Evolutionary conservation across 2,329 filamentous ascomycete species (phyloP), one percentile per base, ranked within the genome.

Genomic region (Chalaropsis ovoidea): DNA sequence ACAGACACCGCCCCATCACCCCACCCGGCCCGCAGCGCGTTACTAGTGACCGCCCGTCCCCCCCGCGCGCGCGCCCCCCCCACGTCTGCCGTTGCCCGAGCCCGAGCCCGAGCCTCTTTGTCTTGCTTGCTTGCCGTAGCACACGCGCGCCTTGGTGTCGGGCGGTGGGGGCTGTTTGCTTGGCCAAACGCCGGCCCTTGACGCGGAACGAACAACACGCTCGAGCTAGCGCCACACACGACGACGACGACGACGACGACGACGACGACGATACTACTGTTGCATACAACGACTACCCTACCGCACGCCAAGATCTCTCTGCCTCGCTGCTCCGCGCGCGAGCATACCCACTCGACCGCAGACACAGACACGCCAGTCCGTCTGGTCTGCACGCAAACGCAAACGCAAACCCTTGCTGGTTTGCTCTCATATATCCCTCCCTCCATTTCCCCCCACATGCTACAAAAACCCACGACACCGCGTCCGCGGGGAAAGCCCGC

Each of bases 401-500:
- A n/a, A 13, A n/a, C n/a, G 22, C 52, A 19, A 17, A 56, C 15
- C 11, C 52, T 3, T n/a, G 24, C 19, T 4, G 1, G n/a, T 24
- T 15, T 17, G 22, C 47, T 4, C 47, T 24, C 17, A 62, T 42
- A 43, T n/a, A 45, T 19, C 27, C 42, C 11, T 39, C 56, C 65
- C n/a, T 19, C 49, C 61, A 52, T 43, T 45, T 24, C 17, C 15
- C 24, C 13, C 35, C 35, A 64, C 11, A 67, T 65, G 63, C 63
- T 65, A 65, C 63, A 62, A 65, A 67, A 67, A 47, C 63, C 66
- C 15, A 61, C 63, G 19, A 63, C 66, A 22, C 66, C 58, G 7
- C 66, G 62, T 71, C 76, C 45, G 77, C 76, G 49, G 77, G 78
- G 64, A 74, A 76, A 69, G 73, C 76, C 58, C 74, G 74, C 22